These are phyloP conservation scores for Globisporangium nagaii DNA, from an alignment of 352 stramenopile species.

Conservation along the genomic window DNA sequence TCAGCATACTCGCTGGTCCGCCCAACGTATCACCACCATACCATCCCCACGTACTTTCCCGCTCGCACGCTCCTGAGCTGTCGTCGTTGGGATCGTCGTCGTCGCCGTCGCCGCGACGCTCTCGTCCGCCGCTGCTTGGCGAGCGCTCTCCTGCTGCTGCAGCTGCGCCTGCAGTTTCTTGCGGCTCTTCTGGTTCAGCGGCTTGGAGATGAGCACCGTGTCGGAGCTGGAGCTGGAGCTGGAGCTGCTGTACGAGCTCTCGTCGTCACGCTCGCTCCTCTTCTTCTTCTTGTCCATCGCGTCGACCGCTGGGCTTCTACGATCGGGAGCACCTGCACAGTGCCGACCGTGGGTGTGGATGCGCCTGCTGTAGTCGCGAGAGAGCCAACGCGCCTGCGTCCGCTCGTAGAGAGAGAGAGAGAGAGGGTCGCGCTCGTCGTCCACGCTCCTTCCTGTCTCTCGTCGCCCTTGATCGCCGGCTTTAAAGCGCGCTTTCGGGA, in stretches of 20 bases:
- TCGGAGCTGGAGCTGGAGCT: slow-evolving; percentile 65
- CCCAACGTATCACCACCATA: too few species aligned
- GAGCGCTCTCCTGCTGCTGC: slow-evolving; percentile 21
- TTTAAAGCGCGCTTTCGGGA: too few species aligned
- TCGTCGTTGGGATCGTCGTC: not conserved
- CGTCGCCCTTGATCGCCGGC: too few species aligned
- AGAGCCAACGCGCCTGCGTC: too few species aligned
- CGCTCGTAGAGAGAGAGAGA: too few species aligned
- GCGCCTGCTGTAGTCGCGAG: too few species aligned
- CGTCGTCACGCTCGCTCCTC: slow-evolving; percentile 1
- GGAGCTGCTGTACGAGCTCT: slow-evolving; percentile 47
- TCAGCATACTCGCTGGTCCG: too few species aligned
- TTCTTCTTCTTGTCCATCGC: slow-evolving; percentile 7
- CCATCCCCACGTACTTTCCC: not conserved
- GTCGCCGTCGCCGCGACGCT: not conserved
- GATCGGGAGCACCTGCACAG: too few species aligned
- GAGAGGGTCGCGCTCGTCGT: too few species aligned
- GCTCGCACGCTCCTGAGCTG: not conserved
- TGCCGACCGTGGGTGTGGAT: too few species aligned
- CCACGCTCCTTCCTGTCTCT: too few species aligned
- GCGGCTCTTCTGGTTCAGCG: slow-evolving; percentile 52
- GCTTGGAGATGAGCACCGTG: slow-evolving; percentile 69
- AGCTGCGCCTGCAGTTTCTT: slow-evolving; percentile 55
- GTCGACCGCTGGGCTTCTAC: not conserved
- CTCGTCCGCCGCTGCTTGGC: not conserved